These are phyloP conservation scores for Meyerozyma sp. DNA, from an alignment of 1,139 yeast species.

Conservation along the genomic window DNA sequence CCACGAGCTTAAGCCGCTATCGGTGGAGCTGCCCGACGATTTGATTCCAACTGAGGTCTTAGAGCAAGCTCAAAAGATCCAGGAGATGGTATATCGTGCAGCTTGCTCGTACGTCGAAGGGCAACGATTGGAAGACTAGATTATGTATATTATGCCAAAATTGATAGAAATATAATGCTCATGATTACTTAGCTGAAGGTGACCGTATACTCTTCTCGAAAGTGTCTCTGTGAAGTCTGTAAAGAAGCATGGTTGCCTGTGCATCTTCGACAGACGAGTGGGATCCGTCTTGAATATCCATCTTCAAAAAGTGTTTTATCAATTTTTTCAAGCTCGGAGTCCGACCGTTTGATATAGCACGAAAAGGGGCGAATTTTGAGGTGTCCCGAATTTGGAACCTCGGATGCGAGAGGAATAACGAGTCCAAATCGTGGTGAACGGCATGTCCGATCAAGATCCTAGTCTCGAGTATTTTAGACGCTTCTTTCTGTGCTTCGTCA, in stretches of 20 bases:
- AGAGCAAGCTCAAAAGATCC: conserved; percentile 10
- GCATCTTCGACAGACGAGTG: conserved; percentile 94
- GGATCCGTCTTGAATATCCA: conserved; percentile 66
- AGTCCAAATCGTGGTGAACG: conserved; percentile 68
- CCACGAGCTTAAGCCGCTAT: conserved; percentile 11
- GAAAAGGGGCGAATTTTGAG: conserved; percentile 54
- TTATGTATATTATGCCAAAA: not conserved
- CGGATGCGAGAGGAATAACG: conserved; percentile 67
- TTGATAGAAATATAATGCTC: conserved; percentile 1
- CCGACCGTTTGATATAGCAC: conserved; percentile 55
- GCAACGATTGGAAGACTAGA: conserved; percentile 28
- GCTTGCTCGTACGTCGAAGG: conserved; percentile 38
- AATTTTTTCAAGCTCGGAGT: conserved; percentile 71
- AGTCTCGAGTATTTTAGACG: conserved; percentile 44
- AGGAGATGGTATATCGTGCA: conserved; percentile 35
- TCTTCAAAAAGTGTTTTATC: conserved; percentile 48
- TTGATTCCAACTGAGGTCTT: conserved; percentile 7
- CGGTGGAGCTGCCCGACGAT: conserved; percentile 7
- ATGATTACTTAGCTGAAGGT: not conserved
- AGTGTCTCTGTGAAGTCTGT: conserved; percentile 54
- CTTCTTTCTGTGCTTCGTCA: conserved; percentile 57
- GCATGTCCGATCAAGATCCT: conserved; percentile 82
- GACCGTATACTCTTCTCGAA: conserved; percentile 37
- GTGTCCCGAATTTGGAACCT: conserved; percentile 67
- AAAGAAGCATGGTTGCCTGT: conserved; percentile 76